phyloP scores from a whole-genome alignment of 2,329 filamentous ascomycete genomes.

The Ophiognomonia clavigignenti-juglandacearum region DNA sequence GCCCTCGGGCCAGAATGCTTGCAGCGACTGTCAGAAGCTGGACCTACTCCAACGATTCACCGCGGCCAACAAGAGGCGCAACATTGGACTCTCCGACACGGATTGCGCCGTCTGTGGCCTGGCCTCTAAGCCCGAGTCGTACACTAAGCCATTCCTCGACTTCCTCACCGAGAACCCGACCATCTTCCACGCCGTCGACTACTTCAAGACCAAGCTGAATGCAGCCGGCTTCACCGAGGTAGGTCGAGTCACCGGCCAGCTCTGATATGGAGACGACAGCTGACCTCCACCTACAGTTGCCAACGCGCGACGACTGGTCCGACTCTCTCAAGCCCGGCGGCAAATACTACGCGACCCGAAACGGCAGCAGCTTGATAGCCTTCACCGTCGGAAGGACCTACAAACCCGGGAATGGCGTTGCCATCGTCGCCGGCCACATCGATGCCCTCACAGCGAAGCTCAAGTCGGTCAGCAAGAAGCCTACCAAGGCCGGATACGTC shows the following conservation, averaged over 20 bases:
- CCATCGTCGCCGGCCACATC: conserved; percentile 86
- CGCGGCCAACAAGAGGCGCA: background rate
- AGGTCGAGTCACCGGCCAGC: too few relatives aligned
- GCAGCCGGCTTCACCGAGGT: conserved; percentile 70
- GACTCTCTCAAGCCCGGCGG: conserved; percentile 69
- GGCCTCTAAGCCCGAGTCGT: conserved; percentile 53
- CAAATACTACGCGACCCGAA: conserved; percentile 85
- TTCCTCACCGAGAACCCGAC: conserved; percentile 91
- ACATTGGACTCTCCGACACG: background rate
- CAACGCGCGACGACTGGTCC: conserved; percentile 73
- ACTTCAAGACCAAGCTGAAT: conserved; percentile 69
- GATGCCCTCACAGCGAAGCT: conserved; percentile 86
- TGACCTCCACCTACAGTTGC: conserved; percentile 50
- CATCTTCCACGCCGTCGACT: conserved; percentile 82
- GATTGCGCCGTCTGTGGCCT: background rate
- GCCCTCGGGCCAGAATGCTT: background rate
- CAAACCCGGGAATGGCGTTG: conserved; percentile 77
- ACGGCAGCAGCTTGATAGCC: conserved; percentile 79
- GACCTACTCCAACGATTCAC: background rate
- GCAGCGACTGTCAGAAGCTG: background rate
- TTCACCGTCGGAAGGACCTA: conserved; percentile 81
- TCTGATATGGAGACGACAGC: too few relatives aligned
- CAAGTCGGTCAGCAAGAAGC: conserved; percentile 84
- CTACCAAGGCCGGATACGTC: conserved; percentile 78
- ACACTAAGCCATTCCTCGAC: conserved; percentile 78